Percentiles rank a stretch among this genome's conserved stretches.
phyloP scores from a whole-genome alignment of 805 yeast genomes.

The Teunomyces aglyptinius region DNA sequence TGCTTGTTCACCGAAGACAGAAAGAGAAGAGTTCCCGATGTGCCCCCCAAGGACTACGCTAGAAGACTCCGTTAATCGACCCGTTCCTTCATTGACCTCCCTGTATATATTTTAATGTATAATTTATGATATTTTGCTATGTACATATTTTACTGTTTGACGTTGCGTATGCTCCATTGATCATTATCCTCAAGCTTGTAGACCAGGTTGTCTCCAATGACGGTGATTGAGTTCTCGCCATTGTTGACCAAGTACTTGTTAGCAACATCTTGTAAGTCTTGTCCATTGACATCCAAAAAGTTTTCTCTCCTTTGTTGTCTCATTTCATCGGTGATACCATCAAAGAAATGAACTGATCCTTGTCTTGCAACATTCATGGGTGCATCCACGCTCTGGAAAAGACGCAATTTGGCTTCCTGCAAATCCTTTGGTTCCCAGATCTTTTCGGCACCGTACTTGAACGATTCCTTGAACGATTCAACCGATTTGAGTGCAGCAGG shows the following conservation, averaged over 20 bases:
- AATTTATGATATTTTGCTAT: not conserved
- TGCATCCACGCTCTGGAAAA: constrained; percentile 90
- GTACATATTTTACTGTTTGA: constrained; percentile 1
- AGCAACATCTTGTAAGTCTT: constrained; percentile 64
- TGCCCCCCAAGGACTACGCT: constrained; percentile 35
- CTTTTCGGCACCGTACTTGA: constrained; percentile 23
- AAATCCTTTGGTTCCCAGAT: constrained; percentile 66
- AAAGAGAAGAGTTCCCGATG: constrained; percentile 72
- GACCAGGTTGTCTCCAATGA: constrained; percentile 44
- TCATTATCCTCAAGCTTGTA: constrained; percentile 18
- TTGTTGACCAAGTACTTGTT: constrained; percentile 54
- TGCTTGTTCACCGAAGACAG: constrained; percentile 86
- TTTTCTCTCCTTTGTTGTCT: constrained; percentile 76
- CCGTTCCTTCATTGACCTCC: not conserved
- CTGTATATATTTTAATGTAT: not conserved
- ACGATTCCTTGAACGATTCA: constrained; percentile 48
- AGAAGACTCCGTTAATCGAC: constrained; percentile 12
- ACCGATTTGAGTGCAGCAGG: constrained; percentile 80
- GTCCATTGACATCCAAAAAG: constrained; percentile 61
- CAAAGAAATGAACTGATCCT: constrained; percentile 63
- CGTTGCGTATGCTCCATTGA: constrained; percentile 17
- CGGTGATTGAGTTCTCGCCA: constrained; percentile 30
- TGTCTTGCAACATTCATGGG: constrained; percentile 81
- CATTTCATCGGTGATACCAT: constrained; percentile 74
- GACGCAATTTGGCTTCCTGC: constrained; percentile 85